These are phyloP conservation scores for Curvularia sp. DNA, from an alignment of 2,329 filamentous ascomycete species.

Conservation along the genomic window DNA sequence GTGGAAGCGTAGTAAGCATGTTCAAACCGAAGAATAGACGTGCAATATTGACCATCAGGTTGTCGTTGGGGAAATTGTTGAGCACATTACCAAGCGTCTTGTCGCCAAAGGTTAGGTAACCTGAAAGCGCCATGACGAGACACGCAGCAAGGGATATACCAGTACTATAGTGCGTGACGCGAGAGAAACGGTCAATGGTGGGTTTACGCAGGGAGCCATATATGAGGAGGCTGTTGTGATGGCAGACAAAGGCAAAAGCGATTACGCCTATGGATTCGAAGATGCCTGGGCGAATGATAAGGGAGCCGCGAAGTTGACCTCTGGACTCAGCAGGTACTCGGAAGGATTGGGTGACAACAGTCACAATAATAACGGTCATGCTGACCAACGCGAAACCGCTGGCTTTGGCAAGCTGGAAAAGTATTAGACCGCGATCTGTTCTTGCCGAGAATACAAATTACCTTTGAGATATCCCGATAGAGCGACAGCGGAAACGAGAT, in stretches of 20 bases:
- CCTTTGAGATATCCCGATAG: constrained; percentile 95
- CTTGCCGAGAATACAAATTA: constrained; percentile 10
- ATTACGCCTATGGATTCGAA: constrained; percentile 98
- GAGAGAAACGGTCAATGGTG: constrained; percentile 92
- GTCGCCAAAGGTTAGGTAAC: constrained; percentile 92
- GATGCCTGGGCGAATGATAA: constrained; percentile 84
- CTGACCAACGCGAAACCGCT: constrained; percentile 91
- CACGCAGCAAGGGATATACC: constrained; percentile 90
- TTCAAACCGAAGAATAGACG: constrained; percentile 96
- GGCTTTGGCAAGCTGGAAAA: constrained; percentile 82
- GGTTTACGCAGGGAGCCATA: constrained; percentile 94
- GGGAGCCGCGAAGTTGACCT: constrained; percentile 72
- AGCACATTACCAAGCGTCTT: constrained; percentile 93
- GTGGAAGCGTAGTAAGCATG: constrained; percentile 95
- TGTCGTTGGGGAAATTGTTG: constrained; percentile 94
- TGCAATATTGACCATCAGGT: constrained; percentile 92
- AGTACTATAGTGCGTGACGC: constrained; percentile 93
- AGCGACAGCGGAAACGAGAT: constrained; percentile 90
- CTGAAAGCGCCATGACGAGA: constrained; percentile 82
- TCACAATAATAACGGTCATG: constrained; percentile 88
- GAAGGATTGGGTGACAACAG: constrained; percentile 83
- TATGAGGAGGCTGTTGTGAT: constrained; percentile 97
- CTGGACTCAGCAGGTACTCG: constrained; percentile 73
- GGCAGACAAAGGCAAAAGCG: constrained; percentile 82
- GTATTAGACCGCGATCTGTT: constrained; percentile 41